These are phyloP conservation scores for Cryphonectria nitschkei DNA, from an alignment of 2,329 filamentous ascomycete genomes.

Conservation along the genomic window DNA sequence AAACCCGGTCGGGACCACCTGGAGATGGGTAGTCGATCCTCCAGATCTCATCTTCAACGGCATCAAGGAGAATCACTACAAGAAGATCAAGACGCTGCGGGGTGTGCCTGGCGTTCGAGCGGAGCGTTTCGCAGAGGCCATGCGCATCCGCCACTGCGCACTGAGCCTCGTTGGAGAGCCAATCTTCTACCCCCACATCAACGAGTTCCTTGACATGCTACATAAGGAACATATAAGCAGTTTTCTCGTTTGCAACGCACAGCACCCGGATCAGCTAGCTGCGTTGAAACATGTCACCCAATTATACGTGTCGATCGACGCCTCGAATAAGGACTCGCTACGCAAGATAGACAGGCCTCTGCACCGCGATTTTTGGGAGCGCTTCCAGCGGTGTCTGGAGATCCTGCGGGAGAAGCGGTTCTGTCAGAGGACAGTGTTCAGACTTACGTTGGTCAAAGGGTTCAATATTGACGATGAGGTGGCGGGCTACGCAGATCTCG, in stretches of 20 bases:
- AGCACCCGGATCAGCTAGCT: slow-evolving; percentile 89
- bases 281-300: slow-evolving; percentile 86
- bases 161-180: slow-evolving; percentile 92
- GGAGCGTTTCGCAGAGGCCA: slow-evolving; percentile 89
- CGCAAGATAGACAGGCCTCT: slow-evolving; percentile 89
- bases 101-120: slow-evolving; percentile 91
- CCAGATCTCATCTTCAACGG: slow-evolving; percentile 88
- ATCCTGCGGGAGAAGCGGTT: slow-evolving; percentile 84
- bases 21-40: slow-evolving; percentile 94
- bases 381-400: slow-evolving; percentile 87
- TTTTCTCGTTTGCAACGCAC: slow-evolving; percentile 96
- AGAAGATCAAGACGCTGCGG: slow-evolving; percentile 96
- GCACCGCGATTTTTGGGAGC: slow-evolving; percentile 96
- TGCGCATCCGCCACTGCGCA: slow-evolving; percentile 92
- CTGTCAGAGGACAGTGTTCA: slow-evolving; percentile 89
- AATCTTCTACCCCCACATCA: slow-evolving; percentile 99
- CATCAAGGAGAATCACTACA: slow-evolving; percentile 89
- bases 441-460: slow-evolving; percentile 92
- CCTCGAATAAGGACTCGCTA: slow-evolving; percentile 84
- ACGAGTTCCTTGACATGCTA: slow-evolving; percentile 83
- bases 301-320: slow-evolving; percentile 95
- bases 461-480: slow-evolving; percentile 97
- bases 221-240: slow-evolving; percentile 87
- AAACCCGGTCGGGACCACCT: slow-evolving; percentile 94
- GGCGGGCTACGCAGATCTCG: slow-evolving; percentile 84